Evolutionary conservation across 306 rosid genomes (phyloP).

Genomic region (Medicago arabica): DNA sequence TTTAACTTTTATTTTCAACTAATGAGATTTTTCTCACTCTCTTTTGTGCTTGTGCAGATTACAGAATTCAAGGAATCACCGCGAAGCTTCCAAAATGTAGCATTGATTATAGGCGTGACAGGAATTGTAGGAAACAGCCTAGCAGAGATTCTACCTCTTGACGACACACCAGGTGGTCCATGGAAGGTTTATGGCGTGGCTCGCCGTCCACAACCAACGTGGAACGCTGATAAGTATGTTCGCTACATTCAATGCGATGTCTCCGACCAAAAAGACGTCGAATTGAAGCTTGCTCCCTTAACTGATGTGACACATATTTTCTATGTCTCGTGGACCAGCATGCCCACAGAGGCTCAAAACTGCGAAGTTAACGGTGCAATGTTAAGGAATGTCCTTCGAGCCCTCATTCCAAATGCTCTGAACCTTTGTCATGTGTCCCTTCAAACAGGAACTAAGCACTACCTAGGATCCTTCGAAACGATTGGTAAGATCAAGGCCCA

Average conservation of each 20-base stretch:
- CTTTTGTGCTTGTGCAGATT: conserved; percentile 22
- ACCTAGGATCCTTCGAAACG: conserved; percentile 54
- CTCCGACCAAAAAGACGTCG: conserved; percentile 49
- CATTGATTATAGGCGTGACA: conserved; percentile 52
- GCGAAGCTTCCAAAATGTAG: conserved; percentile 41
- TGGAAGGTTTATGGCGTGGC: conserved; percentile 85
- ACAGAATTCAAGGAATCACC: conserved; percentile 34
- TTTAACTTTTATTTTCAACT: not conserved
- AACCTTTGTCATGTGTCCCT: conserved; percentile 69
- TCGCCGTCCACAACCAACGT: conserved; percentile 63
- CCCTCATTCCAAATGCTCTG: conserved; percentile 60
- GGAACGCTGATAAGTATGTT: conserved; percentile 61
- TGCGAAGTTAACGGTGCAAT: conserved; percentile 58
- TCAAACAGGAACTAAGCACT: conserved; percentile 71
- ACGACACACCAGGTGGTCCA: conserved; percentile 70
- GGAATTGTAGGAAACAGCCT: conserved; percentile 63
- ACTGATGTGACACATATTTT: conserved; percentile 72
- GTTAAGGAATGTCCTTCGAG: conserved; percentile 55
- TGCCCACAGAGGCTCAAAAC: conserved; percentile 60
- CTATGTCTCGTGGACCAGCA: conserved; percentile 63
- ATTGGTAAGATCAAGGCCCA: conserved; percentile 42
- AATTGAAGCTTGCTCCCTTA: conserved; percentile 57
- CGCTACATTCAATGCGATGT: conserved; percentile 70
- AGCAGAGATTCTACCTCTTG: conserved; percentile 64
- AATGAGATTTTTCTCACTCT: not conserved